Evolutionary conservation across 2,329 filamentous ascomycete species (phyloP).

Genomic region (Aspergillus sp.): DNA sequence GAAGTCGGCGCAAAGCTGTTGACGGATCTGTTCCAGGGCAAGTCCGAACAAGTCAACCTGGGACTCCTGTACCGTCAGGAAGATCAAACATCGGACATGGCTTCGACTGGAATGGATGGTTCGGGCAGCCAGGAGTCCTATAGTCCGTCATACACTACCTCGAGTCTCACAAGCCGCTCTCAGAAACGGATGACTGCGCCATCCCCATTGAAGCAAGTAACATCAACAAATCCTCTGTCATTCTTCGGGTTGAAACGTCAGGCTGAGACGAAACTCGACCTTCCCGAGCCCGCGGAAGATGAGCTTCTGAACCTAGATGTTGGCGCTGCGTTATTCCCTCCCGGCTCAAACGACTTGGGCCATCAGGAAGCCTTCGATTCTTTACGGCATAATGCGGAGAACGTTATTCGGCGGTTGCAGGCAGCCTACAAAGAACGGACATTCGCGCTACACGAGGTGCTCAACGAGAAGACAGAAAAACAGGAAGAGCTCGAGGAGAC

Average conservation of each 20-base stretch:
- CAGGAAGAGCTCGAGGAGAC: constrained; percentile 66
- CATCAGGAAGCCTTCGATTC: constrained; percentile 61
- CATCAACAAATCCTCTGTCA: constrained; percentile 45
- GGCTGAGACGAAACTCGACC: constrained; percentile 30
- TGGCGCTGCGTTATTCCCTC: constrained; percentile 57
- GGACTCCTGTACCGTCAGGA: constrained; percentile 35
- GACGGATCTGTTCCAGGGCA: constrained; percentile 59
- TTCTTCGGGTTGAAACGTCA: constrained; percentile 48
- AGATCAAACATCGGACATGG: constrained; percentile 20
- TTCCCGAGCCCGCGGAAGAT: constrained; percentile 52
- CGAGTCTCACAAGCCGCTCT: constrained; percentile 25
- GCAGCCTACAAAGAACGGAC: constrained; percentile 59
- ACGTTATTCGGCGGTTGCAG: constrained; percentile 60
- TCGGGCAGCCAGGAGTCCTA: constrained; percentile 21
- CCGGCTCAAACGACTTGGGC: constrained; percentile 53
- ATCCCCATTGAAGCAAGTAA: constrained; percentile 39
- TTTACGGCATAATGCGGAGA: constrained; percentile 61
- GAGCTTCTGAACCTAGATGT: constrained; percentile 61
- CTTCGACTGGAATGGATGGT: constrained; percentile 17
- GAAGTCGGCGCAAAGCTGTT: constrained; percentile 43
- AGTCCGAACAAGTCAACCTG: constrained; percentile 55
- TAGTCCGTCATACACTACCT: constrained; percentile 22
- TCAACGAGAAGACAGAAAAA: constrained; percentile 60
- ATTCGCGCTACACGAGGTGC: constrained; percentile 54
- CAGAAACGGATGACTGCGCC: constrained; percentile 36